Conservation (phyloP, 1,284 basidiomycete species). For the Leccinum angustisporum region DNA sequence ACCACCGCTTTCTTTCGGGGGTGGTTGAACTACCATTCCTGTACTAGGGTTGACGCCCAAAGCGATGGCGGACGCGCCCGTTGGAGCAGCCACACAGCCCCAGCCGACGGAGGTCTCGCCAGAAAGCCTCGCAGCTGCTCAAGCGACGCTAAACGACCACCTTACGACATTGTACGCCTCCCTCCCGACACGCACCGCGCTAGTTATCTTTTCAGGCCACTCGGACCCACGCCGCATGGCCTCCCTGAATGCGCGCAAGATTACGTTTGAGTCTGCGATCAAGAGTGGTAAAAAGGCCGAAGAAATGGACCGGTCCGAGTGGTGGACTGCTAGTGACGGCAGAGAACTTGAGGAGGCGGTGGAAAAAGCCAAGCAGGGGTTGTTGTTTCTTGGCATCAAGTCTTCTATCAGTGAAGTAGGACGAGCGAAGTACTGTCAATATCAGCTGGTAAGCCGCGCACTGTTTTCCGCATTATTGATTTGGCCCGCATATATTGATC, state of each 20-base stretch:
- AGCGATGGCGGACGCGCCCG: constrained; percentile 38
- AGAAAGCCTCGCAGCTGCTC: constrained; percentile 39
- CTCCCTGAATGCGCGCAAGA: constrained; percentile 64
- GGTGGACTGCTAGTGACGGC: constrained; percentile 78
- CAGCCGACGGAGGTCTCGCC: constrained; percentile 34
- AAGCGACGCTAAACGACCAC: constrained; percentile 56
- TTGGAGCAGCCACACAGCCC: constrained; percentile 20
- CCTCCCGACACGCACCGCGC: constrained; percentile 75
- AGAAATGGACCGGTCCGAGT: constrained; percentile 43
- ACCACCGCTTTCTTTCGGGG: neutral
- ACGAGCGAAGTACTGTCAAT: constrained; percentile 57
- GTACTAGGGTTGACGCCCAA: constrained; percentile 59
- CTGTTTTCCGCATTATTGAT: neutral
- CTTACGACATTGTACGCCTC: constrained; percentile 63
- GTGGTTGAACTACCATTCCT: neutral
- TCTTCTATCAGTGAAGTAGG: constrained; percentile 60
- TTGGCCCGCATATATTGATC: neutral
- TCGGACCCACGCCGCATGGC: constrained; percentile 81
- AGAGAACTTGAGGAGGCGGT: constrained; percentile 77
- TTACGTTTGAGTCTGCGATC: constrained; percentile 70
- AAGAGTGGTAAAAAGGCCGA: constrained; percentile 40
- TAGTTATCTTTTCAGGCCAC: constrained; percentile 86
- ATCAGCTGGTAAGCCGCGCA: constrained; percentile 54
- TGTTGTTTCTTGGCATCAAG: constrained; percentile 83
- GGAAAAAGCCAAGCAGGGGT: constrained; percentile 73